These are phyloP conservation scores for Cokeromyces recurvatus DNA, from an alignment of 371 early-diverging fungal species.

Conservation along the genomic window DNA sequence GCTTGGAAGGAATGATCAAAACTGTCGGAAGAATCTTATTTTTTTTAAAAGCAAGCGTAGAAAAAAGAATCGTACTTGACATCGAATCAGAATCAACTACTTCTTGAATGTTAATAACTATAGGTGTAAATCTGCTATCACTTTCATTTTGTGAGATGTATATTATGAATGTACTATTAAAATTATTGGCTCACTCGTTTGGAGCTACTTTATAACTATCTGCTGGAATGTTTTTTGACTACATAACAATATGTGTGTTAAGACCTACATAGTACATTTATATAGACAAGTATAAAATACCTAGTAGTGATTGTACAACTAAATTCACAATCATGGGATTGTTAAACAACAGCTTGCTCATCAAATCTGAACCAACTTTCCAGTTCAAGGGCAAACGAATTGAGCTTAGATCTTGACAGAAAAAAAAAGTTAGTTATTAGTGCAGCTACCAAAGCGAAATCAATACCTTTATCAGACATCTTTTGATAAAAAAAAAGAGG, in stretches of 20 bases:
- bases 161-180: constrained; percentile 10
- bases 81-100: constrained; percentile 15
- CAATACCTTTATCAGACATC: constrained; percentile 8
- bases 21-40: constrained; percentile 7
- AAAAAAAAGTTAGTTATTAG: constrained; percentile 1
- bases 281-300: constrained; percentile 3
- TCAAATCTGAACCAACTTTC: constrained; percentile 6
- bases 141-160: constrained; percentile 11
- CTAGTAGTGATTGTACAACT: constrained; percentile 13
- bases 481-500: constrained; percentile 3
- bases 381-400: constrained; percentile 3
- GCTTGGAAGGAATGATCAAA: constrained; percentile 3
- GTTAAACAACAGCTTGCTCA: constrained; percentile 9
- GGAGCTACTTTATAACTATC: constrained; percentile 7
- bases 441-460: constrained; percentile 5
- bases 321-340: constrained; percentile 11
- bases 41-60: constrained; percentile 1
- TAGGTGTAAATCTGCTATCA: constrained; percentile 9
- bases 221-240: constrained; percentile 7
- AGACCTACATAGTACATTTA: constrained; percentile 3
- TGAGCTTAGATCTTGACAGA: constrained; percentile 5
- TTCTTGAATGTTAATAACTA: constrained; percentile 11
- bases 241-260: constrained; percentile 6
- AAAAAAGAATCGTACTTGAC: constrained; percentile 7
- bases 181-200: constrained; percentile 6